These are phyloP conservation scores for Populus hybrid DNA, from an alignment of 441 rosid species.

Conservation along the genomic window DNA sequence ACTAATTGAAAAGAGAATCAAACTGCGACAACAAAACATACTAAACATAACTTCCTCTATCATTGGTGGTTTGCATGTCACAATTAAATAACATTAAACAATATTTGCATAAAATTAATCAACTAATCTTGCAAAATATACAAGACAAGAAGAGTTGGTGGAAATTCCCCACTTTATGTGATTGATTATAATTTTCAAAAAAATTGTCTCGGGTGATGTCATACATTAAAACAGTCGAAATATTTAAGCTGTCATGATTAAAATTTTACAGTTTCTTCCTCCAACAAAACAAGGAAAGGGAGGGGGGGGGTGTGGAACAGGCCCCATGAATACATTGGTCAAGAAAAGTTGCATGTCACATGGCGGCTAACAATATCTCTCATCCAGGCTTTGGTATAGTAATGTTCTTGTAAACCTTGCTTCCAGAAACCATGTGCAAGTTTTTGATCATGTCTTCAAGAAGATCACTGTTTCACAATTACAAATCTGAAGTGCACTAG, in stretches of 20 bases:
- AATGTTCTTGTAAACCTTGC: neutral
- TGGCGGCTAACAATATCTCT: neutral
- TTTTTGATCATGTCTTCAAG: neutral
- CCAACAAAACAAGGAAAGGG: neutral
- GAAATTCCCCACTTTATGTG: neutral
- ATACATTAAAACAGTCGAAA: neutral
- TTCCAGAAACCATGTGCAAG: neutral
- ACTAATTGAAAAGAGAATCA: neutral
- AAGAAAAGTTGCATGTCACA: neutral
- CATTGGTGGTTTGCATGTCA: neutral
- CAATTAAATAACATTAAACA: neutral
- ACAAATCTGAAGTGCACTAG: neutral
- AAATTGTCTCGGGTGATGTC: neutral
- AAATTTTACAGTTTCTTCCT: neutral
- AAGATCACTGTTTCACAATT: neutral
- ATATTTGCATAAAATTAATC: neutral
- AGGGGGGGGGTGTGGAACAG: neutral
- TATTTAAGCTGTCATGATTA: neutral
- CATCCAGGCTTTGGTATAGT: neutral
- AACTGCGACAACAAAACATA: neutral
- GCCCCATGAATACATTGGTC: neutral
- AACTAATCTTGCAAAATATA: neutral
- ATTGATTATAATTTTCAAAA: too few species aligned
- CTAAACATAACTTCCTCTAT: neutral
- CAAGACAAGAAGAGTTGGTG: neutral